These are phyloP conservation scores for Helotiales sp. DNA, from an alignment of 2,329 filamentous ascomycete genomes.

Conservation along the genomic window DNA sequence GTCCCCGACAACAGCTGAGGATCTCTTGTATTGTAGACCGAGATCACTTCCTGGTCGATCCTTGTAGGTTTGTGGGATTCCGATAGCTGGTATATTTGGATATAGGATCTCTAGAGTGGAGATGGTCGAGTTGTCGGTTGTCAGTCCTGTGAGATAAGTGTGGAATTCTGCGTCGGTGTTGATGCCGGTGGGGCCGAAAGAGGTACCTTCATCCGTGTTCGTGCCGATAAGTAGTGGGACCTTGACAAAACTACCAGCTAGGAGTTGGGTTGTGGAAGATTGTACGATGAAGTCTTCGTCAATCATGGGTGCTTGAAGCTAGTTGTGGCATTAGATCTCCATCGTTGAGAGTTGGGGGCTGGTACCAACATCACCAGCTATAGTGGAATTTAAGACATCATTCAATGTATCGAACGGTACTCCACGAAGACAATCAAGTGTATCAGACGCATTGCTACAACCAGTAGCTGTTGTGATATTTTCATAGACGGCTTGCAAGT, in stretches of 20 bases:
- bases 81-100: slow-evolving; percentile 48
- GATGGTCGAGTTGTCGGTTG: slow-evolving; percentile 3
- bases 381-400: slow-evolving; percentile 26
- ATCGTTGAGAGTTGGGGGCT: too few species aligned
- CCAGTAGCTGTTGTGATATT: slow-evolving; percentile 37
- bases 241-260: slow-evolving; percentile 37
- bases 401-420: slow-evolving; percentile 30
- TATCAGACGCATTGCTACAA: slow-evolving; percentile 14
- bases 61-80: slow-evolving; percentile 41
- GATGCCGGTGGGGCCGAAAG: slow-evolving; percentile 42
- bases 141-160: not conserved
- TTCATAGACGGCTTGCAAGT: slow-evolving; percentile 31
- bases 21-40: slow-evolving; percentile 35
- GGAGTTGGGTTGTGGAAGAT: slow-evolving; percentile 54
- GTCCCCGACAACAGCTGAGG: slow-evolving; percentile 20
- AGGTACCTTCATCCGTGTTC: slow-evolving; percentile 38
- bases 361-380: not conserved
- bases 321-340: slow-evolving; percentile 40
- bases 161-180: slow-evolving; percentile 28
- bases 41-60: slow-evolving; percentile 23
- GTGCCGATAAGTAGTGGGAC: slow-evolving; percentile 46
- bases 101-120: slow-evolving; percentile 45
- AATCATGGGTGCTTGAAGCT: slow-evolving; percentile 33
- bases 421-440: slow-evolving; percentile 33
- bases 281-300: slow-evolving; percentile 43